These are phyloP conservation scores for Aurifilum marmelostoma DNA, from an alignment of 2,329 filamentous ascomycete species.

Conservation along the genomic window DNA sequence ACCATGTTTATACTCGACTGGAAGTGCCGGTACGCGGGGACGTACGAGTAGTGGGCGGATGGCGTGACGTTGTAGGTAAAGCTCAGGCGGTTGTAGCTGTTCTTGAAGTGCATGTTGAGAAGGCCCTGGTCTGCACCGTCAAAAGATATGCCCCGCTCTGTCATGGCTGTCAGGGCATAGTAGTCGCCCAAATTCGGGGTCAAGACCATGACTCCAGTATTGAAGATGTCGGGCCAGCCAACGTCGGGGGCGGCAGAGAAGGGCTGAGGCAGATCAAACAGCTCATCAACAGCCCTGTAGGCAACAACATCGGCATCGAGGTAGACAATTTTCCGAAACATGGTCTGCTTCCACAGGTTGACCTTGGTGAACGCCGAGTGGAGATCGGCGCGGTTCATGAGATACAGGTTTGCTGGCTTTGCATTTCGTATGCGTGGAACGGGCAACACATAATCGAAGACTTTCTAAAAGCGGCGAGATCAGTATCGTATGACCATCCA, in stretches of 20 bases:
- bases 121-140: constrained; percentile 96
- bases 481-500: constrained; percentile 31
- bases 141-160: constrained; percentile 86
- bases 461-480: constrained; percentile 54
- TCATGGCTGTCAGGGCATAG: constrained; percentile 81
- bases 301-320: constrained; percentile 94
- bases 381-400: constrained; percentile 91
- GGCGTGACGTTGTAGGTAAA: constrained; percentile 98
- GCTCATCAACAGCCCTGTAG: constrained; percentile 86
- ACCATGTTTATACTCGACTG: constrained; percentile 86
- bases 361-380: constrained; percentile 97
- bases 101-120: constrained; percentile 90
- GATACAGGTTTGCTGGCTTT: constrained; percentile 77
- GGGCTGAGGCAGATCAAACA: constrained; percentile 68
- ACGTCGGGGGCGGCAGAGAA: constrained; percentile 86
- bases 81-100: constrained; percentile 82
- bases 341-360: constrained; percentile 85
- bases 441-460: constrained; percentile 89
- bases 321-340: constrained; percentile 92
- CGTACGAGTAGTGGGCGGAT: constrained; percentile 94
- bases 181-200: constrained; percentile 86
- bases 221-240: constrained; percentile 98
- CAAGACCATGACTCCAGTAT: constrained; percentile 94
- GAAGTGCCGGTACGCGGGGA: constrained; percentile 92
- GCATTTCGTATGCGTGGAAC: constrained; percentile 79